Percentiles rank a stretch among this genome's conserved stretches.
Evolutionary conservation across 495 filamentous ascomycete genomes (phyloP).

Genomic region (Annulohypoxylon maeteangense): DNA sequence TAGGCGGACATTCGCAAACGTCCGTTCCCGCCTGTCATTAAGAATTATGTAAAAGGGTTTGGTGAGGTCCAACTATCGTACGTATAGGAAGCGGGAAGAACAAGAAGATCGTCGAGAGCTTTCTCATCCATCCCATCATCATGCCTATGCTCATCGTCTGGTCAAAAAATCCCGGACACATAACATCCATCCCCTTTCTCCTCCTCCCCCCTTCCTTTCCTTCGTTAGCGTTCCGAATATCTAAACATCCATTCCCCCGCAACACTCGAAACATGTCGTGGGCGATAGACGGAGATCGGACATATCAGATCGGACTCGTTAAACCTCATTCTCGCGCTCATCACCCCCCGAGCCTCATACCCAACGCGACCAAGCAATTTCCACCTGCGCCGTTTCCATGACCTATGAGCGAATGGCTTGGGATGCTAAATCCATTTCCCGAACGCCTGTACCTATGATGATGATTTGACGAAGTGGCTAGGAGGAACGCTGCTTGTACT

Average conservation of each 20-base stretch:
- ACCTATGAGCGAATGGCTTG: conserved; percentile 37
- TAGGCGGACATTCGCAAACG: conserved; percentile 7
- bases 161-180: neutral
- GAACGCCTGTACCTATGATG: conserved; percentile 41
- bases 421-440: conserved; percentile 32
- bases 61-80: conserved; percentile 27
- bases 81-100: conserved; percentile 3
- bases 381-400: conserved; percentile 29
- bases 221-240: conserved; percentile 14
- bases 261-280: neutral
- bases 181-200: neutral
- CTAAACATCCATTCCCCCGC: neutral
- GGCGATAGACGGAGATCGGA: neutral
- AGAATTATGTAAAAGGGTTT: conserved; percentile 29
- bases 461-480: conserved; percentile 15
- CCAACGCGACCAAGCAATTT: conserved; percentile 29
- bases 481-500: neutral
- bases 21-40: conserved; percentile 21
- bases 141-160: conserved; percentile 24
- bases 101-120: conserved; percentile 8
- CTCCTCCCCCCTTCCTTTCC: conserved; percentile 14
- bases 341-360: conserved; percentile 18
- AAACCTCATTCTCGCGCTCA: neutral
- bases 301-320: neutral
- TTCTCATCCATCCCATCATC: conserved; percentile 6